Evolutionary conservation across 1,139 yeast genomes (phyloP).

Genomic region (Saccharomyces hybrid): DNA sequence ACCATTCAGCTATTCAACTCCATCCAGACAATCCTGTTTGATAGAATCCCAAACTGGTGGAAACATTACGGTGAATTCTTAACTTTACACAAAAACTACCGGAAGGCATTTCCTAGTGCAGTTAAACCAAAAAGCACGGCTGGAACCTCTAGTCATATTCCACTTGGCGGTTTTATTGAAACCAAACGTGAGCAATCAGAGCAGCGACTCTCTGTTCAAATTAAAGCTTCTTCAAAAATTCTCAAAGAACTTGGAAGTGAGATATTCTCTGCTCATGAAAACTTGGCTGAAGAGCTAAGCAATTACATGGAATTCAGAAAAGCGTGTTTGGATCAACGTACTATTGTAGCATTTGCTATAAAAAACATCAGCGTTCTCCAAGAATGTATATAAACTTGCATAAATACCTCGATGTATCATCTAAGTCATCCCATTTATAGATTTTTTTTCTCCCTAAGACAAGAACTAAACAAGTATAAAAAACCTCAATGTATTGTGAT

Average conservation of each 20-base stretch:
- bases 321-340: not conserved
- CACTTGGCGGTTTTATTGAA: constrained; percentile 33
- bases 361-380: not conserved
- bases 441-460: not conserved
- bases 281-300: constrained; percentile 54
- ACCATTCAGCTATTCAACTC: constrained; percentile 36
- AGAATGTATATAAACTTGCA: not conserved
- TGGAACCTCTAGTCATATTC: constrained; percentile 7
- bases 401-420: not conserved
- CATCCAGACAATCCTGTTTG: constrained; percentile 36
- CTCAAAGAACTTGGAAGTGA: constrained; percentile 16
- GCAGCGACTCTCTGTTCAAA: constrained; percentile 29
- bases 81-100: constrained; percentile 28
- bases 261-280: constrained; percentile 40
- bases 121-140: constrained; percentile 3
- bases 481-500: not conserved
- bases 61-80: constrained; percentile 34
- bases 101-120: constrained; percentile 20
- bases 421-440: not conserved
- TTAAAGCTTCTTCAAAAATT: constrained; percentile 14
- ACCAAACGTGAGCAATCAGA: constrained; percentile 35
- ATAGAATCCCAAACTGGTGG: constrained; percentile 45
- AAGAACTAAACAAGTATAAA: not conserved
- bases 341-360: not conserved
- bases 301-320: constrained; percentile 45